phyloP scores from a whole-genome alignment of 768 basidiomycete species.

The Lactarius tabidus region DNA sequence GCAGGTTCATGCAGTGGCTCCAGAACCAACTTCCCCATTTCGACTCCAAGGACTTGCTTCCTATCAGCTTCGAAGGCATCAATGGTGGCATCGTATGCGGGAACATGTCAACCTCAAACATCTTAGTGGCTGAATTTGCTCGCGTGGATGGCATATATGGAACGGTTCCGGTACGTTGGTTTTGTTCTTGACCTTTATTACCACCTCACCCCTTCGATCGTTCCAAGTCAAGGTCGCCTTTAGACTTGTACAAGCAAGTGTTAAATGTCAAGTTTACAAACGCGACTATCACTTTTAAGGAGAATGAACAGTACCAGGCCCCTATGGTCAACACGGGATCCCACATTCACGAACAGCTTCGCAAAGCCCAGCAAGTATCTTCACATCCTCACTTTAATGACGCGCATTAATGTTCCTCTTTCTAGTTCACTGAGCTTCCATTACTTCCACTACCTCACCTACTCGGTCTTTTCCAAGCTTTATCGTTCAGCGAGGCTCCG shows the following conservation, averaged over 20 bases:
- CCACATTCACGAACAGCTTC: slow-evolving; percentile 52
- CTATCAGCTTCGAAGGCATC: slow-evolving; percentile 71
- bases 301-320: slow-evolving; percentile 72
- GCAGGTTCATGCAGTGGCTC: slow-evolving; percentile 46
- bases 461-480: slow-evolving; percentile 21
- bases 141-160: slow-evolving; percentile 77
- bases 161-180: slow-evolving; percentile 58
- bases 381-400: not conserved
- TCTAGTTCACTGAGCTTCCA: slow-evolving; percentile 19
- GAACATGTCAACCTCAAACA: slow-evolving; percentile 77
- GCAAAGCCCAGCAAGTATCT: slow-evolving; percentile 36
- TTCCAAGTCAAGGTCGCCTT: slow-evolving; percentile 67
- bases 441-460: slow-evolving; percentile 20
- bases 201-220: not conserved
- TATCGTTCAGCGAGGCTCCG: slow-evolving; percentile 21
- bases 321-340: slow-evolving; percentile 65
- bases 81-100: slow-evolving; percentile 83
- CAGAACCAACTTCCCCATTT: slow-evolving; percentile 62
- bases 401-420: not conserved
- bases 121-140: slow-evolving; percentile 79
- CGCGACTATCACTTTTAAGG: slow-evolving; percentile 58
- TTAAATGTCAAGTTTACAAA: slow-evolving; percentile 67
- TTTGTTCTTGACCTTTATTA: not conserved
- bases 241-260: slow-evolving; percentile 80
- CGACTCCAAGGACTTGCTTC: slow-evolving; percentile 81